These are phyloP conservation scores for Hyaloscypha hepaticicola DNA, from an alignment of 495 filamentous ascomycete genomes.

Conservation along the genomic window DNA sequence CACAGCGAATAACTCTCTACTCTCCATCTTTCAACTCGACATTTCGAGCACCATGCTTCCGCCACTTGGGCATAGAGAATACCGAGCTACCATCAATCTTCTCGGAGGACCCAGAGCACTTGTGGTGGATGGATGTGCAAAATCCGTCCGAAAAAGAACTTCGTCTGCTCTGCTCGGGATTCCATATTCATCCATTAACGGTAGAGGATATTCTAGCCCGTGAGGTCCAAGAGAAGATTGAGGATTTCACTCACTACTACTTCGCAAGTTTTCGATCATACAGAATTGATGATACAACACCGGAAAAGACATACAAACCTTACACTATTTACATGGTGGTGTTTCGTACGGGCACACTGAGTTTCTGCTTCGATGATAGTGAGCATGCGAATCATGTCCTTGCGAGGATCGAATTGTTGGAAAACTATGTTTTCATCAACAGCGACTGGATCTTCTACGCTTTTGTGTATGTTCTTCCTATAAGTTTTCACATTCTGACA, in stretches of 20 bases:
- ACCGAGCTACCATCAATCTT: not conserved
- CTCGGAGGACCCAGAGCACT: conserved; percentile 49
- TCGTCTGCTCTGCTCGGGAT: conserved; percentile 77
- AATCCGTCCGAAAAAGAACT: conserved; percentile 86
- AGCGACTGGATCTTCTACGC: conserved; percentile 99
- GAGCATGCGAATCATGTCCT: conserved; percentile 81
- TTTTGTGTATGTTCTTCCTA: conserved; percentile 66
- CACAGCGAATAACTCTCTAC: conserved; percentile 7
- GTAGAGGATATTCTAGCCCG: conserved; percentile 89
- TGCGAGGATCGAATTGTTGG: conserved; percentile 81
- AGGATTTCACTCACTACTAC: conserved; percentile 92
- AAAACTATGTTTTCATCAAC: conserved; percentile 85
- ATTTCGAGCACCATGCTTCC: not conserved
- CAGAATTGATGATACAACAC: conserved; percentile 59
- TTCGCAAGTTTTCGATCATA: conserved; percentile 95
- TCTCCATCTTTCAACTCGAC: not conserved
- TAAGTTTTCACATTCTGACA: not conserved
- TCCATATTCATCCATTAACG: conserved; percentile 87
- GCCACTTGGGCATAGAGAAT: not conserved
- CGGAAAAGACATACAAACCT: conserved; percentile 73
- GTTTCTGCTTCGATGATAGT: conserved; percentile 81
- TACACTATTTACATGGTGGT: conserved; percentile 94
- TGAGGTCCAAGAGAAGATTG: conserved; percentile 94
- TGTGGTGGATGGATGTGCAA: conserved; percentile 94
- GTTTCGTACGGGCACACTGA: conserved; percentile 89